Base-by-base conservation (phyloP, 1,284 basidiomycete genomes). In the Takashimella koratensis region DNA sequence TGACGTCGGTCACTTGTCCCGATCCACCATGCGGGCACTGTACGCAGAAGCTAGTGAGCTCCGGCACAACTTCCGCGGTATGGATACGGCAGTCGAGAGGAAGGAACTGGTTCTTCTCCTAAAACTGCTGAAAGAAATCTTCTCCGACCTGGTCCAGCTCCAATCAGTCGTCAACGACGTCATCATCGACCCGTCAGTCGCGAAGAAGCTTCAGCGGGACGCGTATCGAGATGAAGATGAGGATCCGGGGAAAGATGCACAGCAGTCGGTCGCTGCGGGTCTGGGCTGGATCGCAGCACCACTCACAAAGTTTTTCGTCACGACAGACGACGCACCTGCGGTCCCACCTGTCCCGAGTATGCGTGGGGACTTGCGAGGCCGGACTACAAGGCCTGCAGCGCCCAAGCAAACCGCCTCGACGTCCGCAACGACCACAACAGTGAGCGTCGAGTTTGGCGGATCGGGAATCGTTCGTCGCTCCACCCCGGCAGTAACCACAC, bases 391-490 rank as follows among this genome's bases (percentile, higher is more conserved):
- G 11, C 27, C 50, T 63, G 16, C 67, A 66, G 82, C 81, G 12
- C 83, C 87, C 0, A 96, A 95, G 71, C 80, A 86, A 20, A 83
- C 83, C 1, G 86, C 91, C 1, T 89, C 88, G 16, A 82, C 90
- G 21, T 85, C 86, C 4, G 89, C 93, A 3, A 89, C 87, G 19
- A 81, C 88, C 1, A 92, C 88, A 27, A 91, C 89, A 0, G 90
- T 96, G 62, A 93, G 90, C 56, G 91, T 97, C 51, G 92, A 95
- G 77, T 95, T 95, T 75, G 88, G 86, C 4, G 86, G 87, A 2
- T 76, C 82, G 2, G 88, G 86, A 16, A 71, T 71, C 12, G 81
- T 85, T 6, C 85, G 89, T 16, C 80, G 86, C 53, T 84, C 88
- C 0, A 82, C 86, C 2, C 70, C 74, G n/a, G 85, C 86, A 13